Base-by-base conservation (phyloP, 768 basidiomycete species). In the Tylopilus plumbeoviolaceoides region DNA sequence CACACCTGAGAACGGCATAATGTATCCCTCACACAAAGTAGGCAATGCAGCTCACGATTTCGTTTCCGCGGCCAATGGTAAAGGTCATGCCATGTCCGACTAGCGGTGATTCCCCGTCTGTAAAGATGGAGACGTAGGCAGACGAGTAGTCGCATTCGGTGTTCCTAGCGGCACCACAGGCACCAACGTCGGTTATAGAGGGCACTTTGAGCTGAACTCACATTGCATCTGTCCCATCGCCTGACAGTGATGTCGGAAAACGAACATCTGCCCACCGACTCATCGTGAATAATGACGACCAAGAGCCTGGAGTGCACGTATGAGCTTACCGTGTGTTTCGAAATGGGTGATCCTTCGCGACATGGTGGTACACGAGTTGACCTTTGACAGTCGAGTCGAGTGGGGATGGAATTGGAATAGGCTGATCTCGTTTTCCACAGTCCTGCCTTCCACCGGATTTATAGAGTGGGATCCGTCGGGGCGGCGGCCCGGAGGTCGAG, bases 191-290 rank as follows among this genome's bases (percentile, higher is more conserved):
- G n/a, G 25, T 17, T 7, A 48, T 20, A 27, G 39, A 27, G 17
- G 25, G 10, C 21, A 9, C 28, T n/a, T 21, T 15, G 15, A 14
- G 52, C 21, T 10, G 21, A 21, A 63, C 76, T 59, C 64, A 89
- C 91, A 95, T 95, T 8, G 93, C 93, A 75, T 97, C 93, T 28
- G 91, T 87, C 7, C 94, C 93, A 76, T 95, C 93, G 25, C 92
- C 92, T 9, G 88, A 84, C 41, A 95, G 70, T 20, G 90, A 92
- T 10, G 93, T 97, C 10, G 93, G 93, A 73, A 94, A 97, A 41
- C 93, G 86, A 47, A 95, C 82, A 73, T 95, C 92, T 93, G 55
- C 44, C 27, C 42, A 53, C 2, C 39, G 18, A 36, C 35, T 23
- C 23, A 23, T 23, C 23, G 23, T 23, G 23, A 23, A 44, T 36